phyloP scores from a whole-genome alignment of 2,329 filamentous ascomycete species.

The Ceratocystis colombiana region DNA sequence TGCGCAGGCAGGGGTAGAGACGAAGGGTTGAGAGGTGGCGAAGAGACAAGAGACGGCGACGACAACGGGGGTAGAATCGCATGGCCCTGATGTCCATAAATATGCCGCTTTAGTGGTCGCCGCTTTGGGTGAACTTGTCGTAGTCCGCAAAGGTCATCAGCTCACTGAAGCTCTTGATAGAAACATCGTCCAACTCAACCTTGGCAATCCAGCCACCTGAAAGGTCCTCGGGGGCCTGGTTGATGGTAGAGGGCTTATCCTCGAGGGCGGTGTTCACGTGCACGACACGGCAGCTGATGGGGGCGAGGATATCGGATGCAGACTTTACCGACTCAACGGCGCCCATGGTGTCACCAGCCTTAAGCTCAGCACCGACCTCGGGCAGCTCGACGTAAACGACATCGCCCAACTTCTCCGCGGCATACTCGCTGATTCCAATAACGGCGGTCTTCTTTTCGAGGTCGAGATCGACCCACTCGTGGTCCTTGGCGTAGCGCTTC shows the following conservation, averaged over 20 bases:
- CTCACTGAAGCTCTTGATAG: constrained; percentile 56
- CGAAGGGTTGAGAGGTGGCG: not conserved
- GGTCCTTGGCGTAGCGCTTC: constrained; percentile 90
- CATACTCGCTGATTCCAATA: constrained; percentile 81
- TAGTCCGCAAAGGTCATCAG: constrained; percentile 74
- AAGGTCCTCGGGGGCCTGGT: constrained; percentile 73
- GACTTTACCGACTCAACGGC: constrained; percentile 98
- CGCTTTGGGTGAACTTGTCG: constrained; percentile 54
- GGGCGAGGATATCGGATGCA: constrained; percentile 92
- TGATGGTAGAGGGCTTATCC: constrained; percentile 78
- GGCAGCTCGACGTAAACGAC: constrained; percentile 97
- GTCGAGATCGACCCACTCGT: constrained; percentile 93
- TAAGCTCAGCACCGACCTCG: constrained; percentile 54
- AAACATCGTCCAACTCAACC: constrained; percentile 62
- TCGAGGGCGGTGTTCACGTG: constrained; percentile 66
- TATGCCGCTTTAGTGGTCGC: constrained; percentile 33
- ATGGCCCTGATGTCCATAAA: too few species aligned
- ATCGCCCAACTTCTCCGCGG: constrained; percentile 83
- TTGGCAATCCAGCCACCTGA: constrained; percentile 87
- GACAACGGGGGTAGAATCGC: not conserved
- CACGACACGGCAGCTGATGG: constrained; percentile 65
- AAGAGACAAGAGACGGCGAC: not conserved
- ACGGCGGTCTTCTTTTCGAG: constrained; percentile 72
- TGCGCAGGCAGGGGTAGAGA: not conserved
- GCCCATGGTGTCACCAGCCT: constrained; percentile 73